phyloP scores from a whole-genome alignment of 495 filamentous ascomycete genomes.

The Aspergillus olivimuriae region DNA sequence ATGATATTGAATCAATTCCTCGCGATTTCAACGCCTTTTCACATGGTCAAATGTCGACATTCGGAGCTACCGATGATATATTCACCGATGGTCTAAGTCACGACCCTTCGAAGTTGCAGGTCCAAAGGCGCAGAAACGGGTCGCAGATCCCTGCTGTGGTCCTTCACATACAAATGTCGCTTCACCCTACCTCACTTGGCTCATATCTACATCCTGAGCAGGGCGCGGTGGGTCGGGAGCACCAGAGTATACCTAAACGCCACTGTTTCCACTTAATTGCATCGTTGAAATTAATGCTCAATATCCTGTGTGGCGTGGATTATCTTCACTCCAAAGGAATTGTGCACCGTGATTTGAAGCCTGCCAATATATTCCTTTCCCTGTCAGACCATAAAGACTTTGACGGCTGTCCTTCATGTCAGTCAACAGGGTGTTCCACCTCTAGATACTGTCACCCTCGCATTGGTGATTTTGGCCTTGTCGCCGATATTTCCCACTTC shows the following conservation, averaged over 20 bases:
- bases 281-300: slow-evolving; percentile 36
- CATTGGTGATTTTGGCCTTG: slow-evolving; percentile 50
- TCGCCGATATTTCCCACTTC: slow-evolving; percentile 45
- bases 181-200: slow-evolving; percentile 44
- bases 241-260: slow-evolving; percentile 16
- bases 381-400: slow-evolving; percentile 19
- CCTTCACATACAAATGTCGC: slow-evolving; percentile 51
- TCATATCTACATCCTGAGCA: slow-evolving; percentile 37
- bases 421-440: slow-evolving; percentile 11
- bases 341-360: slow-evolving; percentile 66
- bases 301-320: slow-evolving; percentile 44
- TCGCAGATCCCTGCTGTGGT: slow-evolving; percentile 35
- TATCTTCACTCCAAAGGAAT: slow-evolving; percentile 57
- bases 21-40: slow-evolving; percentile 26
- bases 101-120: slow-evolving; percentile 31
- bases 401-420: slow-evolving; percentile 29
- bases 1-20: slow-evolving; percentile 38
- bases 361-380: slow-evolving; percentile 62
- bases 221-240: not conserved
- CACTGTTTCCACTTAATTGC: slow-evolving; percentile 47
- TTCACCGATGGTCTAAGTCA: slow-evolving; percentile 46
- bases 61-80: slow-evolving; percentile 35
- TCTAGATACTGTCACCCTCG: slow-evolving; percentile 41
- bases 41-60: slow-evolving; percentile 27
- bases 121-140: slow-evolving; percentile 21